Base-by-base conservation (phyloP, 225 moss, liverwort and hornwort genomes). In the Sphagnum contortum region DNA sequence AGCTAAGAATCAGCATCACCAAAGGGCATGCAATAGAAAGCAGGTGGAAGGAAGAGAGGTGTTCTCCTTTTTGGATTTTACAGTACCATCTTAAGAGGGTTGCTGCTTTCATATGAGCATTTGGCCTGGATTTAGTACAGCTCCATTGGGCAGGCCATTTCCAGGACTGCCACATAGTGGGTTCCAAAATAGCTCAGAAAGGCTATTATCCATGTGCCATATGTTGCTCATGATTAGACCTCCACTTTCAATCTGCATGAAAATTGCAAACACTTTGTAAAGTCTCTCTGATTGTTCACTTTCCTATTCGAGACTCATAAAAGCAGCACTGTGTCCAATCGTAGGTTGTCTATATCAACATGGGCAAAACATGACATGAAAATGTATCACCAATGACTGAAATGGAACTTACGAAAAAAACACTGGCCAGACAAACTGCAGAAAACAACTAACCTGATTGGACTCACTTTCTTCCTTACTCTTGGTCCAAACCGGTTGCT, bases 161-260 rank as follows among this genome's bases (percentile, higher is more conserved):
- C 87, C 76, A 54, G 80, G 70, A 47, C 83, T 87, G 47, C 79
- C 77, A 66, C 76, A 89, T 47, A 85, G 76, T 12, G 85, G 82
- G 72, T 86, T 94, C 90, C 93, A 90, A 57, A 87, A 76, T 47
- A 88, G 86, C 68, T 9, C 52, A 13, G 82, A 88, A 49, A 82
- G 86, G 57, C 72, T 78, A 63, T 71, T 75, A 63, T 90, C 88
- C 75, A 86, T 87, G 52, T 86, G 88, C 93, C 88, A 94, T 57
- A 87, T 83, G 66, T 79, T 89, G 64, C 75, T 84, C 73, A 80
- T 83, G 49, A 94, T 80, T 62, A 84, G 84, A 57, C 76, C 80
- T 66, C 84, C 84, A 70, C 79, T 82, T 64, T 94, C 92, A 65
- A 80, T 70, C 83, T 83, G 83, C 61, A 68, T 52, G 64, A 49